Conservation (phyloP, 2,329 filamentous ascomycete species). For the Rutstroemia sp. region DNA sequence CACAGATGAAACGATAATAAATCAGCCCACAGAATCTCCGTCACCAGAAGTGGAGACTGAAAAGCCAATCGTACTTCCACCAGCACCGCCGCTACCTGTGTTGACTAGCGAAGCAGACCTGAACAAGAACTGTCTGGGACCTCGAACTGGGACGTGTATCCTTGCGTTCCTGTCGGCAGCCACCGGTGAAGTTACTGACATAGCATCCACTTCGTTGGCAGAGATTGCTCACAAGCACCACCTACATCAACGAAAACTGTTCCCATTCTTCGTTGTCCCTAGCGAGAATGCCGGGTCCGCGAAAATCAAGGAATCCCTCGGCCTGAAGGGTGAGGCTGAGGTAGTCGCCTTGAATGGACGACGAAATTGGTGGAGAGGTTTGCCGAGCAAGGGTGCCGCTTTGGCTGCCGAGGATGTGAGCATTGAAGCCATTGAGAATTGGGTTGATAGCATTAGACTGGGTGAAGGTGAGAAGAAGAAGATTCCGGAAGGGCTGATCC, state of each 20-base stretch:
- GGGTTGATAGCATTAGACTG: constrained; percentile 87
- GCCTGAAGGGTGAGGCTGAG: constrained; percentile 54
- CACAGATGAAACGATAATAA: constrained; percentile 42
- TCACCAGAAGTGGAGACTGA: constrained; percentile 31
- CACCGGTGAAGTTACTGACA: constrained; percentile 33
- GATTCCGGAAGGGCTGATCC: constrained; percentile 55
- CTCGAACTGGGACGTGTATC: constrained; percentile 75
- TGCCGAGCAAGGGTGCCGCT: constrained; percentile 29
- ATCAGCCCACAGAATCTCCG: constrained; percentile 44
- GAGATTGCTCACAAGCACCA: constrained; percentile 71
- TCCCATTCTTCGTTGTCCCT: constrained; percentile 77
- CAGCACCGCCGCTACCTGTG: constrained; percentile 56
- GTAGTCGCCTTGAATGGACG: constrained; percentile 80
- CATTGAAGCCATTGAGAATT: constrained; percentile 61
- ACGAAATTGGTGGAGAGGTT: constrained; percentile 77
- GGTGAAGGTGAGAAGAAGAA: constrained; percentile 77
- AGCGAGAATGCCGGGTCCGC: constrained; percentile 49
- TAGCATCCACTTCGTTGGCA: constrained; percentile 56
- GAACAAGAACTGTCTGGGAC: constrained; percentile 61
- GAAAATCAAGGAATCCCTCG: constrained; percentile 52
- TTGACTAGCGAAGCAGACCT: constrained; percentile 59
- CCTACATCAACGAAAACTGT: constrained; percentile 58
- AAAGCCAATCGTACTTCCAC: constrained; percentile 40
- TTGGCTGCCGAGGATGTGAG: constrained; percentile 41
- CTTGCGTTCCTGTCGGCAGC: constrained; percentile 60